Conservation (phyloP, 768 basidiomycete species). For the Hortiboletus campestris region DNA sequence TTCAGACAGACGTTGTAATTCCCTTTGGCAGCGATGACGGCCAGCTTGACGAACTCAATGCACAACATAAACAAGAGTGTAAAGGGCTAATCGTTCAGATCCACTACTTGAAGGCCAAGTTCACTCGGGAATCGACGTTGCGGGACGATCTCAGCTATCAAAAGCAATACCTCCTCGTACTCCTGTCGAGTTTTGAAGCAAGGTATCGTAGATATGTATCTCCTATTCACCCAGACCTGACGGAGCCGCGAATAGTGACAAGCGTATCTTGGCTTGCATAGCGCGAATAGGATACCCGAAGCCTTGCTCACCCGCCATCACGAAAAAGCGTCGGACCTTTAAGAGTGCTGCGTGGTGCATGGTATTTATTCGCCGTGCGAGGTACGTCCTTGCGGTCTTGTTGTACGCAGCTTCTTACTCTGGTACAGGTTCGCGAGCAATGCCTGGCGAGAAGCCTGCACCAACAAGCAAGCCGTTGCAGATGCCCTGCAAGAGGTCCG, state of each 20-base stretch:
- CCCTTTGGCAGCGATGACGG: constrained; percentile 44
- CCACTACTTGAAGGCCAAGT: constrained; percentile 88
- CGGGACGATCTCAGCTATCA: constrained; percentile 78
- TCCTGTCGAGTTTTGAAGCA: constrained; percentile 69
- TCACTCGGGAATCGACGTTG: constrained; percentile 79
- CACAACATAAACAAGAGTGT: constrained; percentile 81
- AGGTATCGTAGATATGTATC: constrained; percentile 43
- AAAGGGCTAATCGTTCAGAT: constrained; percentile 91
- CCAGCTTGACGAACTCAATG: constrained; percentile 53
- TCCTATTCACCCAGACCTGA: constrained; percentile 1
- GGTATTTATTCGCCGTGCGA: constrained; percentile 62
- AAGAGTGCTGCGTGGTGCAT: constrained; percentile 56
- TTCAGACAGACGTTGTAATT: neutral
- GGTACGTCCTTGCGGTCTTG: constrained; percentile 41
- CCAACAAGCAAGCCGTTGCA: constrained; percentile 57
- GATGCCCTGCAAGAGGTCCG: constrained; percentile 73
- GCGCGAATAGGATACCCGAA: constrained; percentile 65
- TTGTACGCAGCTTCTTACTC: constrained; percentile 7
- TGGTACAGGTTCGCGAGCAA: constrained; percentile 54
- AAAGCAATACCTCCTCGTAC: constrained; percentile 79
- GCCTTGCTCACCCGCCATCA: constrained; percentile 41
- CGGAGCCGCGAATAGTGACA: constrained; percentile 45
- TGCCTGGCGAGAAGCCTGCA: constrained; percentile 61
- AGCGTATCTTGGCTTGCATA: constrained; percentile 71
- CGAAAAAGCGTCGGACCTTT: constrained; percentile 47